These are phyloP conservation scores for Ormosia emarginata DNA, from an alignment of 306 rosid genomes.

Conservation along the genomic window DNA sequence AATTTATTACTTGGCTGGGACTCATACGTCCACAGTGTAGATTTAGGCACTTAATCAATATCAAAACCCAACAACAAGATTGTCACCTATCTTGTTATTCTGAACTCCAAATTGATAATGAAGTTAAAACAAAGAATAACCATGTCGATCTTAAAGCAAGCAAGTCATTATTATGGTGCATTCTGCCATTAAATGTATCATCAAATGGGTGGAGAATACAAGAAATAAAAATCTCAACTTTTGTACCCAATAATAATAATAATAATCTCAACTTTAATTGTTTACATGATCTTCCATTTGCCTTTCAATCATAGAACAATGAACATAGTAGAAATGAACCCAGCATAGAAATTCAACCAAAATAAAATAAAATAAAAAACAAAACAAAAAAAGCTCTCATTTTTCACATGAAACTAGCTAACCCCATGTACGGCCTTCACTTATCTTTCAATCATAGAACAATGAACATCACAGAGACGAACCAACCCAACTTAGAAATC, in stretches of 20 bases:
- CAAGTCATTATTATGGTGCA: not conserved
- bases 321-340: not conserved
- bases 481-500: conserved; percentile 2
- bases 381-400: not conserved
- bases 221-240: not conserved
- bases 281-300: not conserved
- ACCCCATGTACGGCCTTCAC: not conserved
- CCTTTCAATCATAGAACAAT: not conserved
- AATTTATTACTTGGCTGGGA: not conserved
- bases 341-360: not conserved
- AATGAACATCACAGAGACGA: not conserved
- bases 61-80: conserved; percentile 5
- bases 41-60: not conserved
- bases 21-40: not conserved
- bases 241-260: not conserved
- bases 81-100: not conserved
- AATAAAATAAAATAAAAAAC: not conserved
- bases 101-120: not conserved
- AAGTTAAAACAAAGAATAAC: not conserved
- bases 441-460: not conserved
- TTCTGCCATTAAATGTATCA: not conserved
- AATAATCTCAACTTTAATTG: not conserved
- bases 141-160: not conserved
- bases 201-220: not conserved
- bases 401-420: not conserved